Base-by-base conservation (phyloP, 139 green algal species). In the Tetratostichococcus sp. region DNA sequence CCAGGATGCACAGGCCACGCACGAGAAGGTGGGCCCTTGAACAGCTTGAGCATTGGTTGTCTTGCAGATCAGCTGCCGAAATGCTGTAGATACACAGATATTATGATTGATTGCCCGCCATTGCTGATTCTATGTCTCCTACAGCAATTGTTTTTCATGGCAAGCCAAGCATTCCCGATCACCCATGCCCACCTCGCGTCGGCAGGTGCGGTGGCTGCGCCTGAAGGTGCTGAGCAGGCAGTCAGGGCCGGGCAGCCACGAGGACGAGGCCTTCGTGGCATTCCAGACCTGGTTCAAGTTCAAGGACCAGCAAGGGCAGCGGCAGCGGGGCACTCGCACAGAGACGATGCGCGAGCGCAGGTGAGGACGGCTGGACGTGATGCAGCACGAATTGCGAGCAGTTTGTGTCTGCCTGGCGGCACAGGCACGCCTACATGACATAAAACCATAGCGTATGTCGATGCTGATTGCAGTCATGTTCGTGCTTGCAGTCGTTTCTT, bases 231-330 rank as follows among this genome's bases (percentile, higher is more conserved):
- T 86, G 58, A 23, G 30, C 0, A 21, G n/a, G 5, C 62, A 79
- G 34, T 17, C 42, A 0, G 82, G 76, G 28, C 50, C 50, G 19
- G 50, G 50, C 50, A 30, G 30, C 22, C n/a, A 75, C 33, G 57
- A 72, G 25, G 11, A 80, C 58, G 82, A 86, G 75, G 82, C 80
- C 22, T 86, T 69, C 62, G 82, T 86, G 5, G 75, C 69, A 0
- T 86, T 86, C 67, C 67, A 83, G 80, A 59, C 67, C 11, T 84
- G 69, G 33, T 80, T 82, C 71, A 86, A 82, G 57, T 76, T 77
- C 33, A 71, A n/a, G 57, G 22, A 62, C 28, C 82, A 86, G 80
- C 50, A 72, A 28, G 82, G 82, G 35, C 73, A 85, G 73, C 68
- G 78, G 50, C 34, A 73, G 30, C 69, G 84, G 66, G 81, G 81